Base-by-base conservation (phyloP, 208 protist species). In the Crithidia expoeki region DNA sequence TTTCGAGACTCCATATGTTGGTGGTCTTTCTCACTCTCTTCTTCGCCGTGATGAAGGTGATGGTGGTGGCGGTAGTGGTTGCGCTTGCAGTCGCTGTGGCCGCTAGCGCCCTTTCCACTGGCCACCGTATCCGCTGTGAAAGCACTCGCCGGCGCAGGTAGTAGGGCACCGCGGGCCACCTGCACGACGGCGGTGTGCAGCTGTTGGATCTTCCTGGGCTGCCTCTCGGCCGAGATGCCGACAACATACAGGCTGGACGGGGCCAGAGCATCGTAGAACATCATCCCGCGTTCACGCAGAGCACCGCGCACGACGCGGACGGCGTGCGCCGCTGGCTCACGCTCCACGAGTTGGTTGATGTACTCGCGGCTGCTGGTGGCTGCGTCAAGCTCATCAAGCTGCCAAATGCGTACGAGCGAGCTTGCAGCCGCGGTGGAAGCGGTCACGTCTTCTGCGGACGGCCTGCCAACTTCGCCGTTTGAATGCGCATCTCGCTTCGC, bases 251-350 rank as follows among this genome's bases (percentile, higher is more conserved):
- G 78, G 12, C 58, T 49, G 17, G 58, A 68, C 14, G 91, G 91
- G 9, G 85, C 86, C 47, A 94, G 64, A 17, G 77, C 79, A 33
- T 96, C 91, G 60, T 88, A 94, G 61, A 96, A 96, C 60, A 96
- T 67, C 88, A 96, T 94, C 33, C 80, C 84, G 21, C 83, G 76
- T 60, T 96, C 91, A n/a, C 87, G 77, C 32, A 89, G 79, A 1
- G 79, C 84, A 1, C 76, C 80, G 30, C 90, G 90, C 25, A 92
- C 72, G 40, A 72, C 77, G 38, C 88, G 85, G 28, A 95, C 86
- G 46, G 86, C 80, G 49, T 92, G 83, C 12, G 85, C 84, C 12
- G 88, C 88, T 11, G 91, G 91, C 58, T 96, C 91, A 0, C 88
- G 83, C 61, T 96, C 88, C 11, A 92, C 75, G 25, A 94, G 79